Evolutionary conservation across 2,329 filamentous ascomycete species (phyloP).

Genomic region (Tolypocladium cylindrosporum): DNA sequence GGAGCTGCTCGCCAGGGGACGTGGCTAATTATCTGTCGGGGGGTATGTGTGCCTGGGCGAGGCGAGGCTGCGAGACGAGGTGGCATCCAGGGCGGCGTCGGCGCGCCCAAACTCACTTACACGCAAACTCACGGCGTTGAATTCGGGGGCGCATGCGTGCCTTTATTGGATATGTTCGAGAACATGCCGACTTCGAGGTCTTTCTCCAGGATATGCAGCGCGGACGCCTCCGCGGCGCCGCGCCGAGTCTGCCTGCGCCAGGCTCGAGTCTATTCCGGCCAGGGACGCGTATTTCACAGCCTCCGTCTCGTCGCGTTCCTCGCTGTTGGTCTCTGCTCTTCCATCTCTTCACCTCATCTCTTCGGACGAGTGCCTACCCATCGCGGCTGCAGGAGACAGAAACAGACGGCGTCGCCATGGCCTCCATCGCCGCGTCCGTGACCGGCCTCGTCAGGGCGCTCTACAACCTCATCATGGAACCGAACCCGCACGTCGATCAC

Average conservation of each 20-base stretch:
- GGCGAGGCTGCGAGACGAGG: neutral
- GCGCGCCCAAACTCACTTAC: neutral
- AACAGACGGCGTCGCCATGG: neutral
- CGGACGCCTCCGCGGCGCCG: neutral
- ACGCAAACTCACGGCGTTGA: neutral
- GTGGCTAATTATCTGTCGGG: no score
- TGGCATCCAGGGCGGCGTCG: neutral
- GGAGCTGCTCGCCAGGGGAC: neutral
- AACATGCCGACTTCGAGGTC: no score
- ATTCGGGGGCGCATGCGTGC: neutral
- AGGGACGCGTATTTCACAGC: neutral
- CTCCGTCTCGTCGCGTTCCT: neutral
- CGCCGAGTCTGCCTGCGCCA: neutral
- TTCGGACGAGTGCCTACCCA: neutral
- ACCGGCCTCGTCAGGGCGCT: neutral
- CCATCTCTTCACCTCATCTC: neutral
- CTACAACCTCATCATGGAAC: neutral
- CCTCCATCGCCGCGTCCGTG: neutral
- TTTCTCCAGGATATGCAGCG: neutral
- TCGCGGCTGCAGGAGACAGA: neutral
- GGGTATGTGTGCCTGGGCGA: no score
- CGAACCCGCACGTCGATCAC: neutral
- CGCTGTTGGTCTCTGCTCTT: neutral
- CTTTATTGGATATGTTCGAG: neutral
- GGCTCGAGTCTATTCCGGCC: neutral